phyloP scores from a whole-genome alignment of 73 alveolate species.

The Diophrys sp. region DNA sequence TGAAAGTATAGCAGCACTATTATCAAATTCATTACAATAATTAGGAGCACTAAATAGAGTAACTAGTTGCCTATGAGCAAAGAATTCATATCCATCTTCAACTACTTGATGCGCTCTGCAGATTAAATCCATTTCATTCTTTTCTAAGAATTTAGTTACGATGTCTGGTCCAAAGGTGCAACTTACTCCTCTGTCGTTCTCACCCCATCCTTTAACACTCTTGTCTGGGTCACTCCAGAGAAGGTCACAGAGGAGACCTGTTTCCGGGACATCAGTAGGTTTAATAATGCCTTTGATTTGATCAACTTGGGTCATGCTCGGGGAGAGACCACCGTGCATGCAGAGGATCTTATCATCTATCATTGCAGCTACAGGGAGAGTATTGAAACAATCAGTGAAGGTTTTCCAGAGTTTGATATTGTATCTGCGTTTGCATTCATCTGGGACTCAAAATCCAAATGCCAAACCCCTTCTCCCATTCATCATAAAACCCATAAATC shows the following conservation, averaged over 20 bases:
- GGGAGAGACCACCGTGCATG: conserved; percentile 98
- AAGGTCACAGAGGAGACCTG: conserved; percentile 93
- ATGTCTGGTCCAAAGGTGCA: conserved; percentile 46
- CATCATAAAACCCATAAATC: conserved; percentile 90
- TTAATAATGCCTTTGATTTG: conserved; percentile 67
- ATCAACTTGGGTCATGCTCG: conserved; percentile 87
- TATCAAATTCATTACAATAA: conserved; percentile 96
- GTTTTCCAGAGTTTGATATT: conserved; percentile 98
- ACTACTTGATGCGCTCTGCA: conserved; percentile 35
- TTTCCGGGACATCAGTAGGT: conserved; percentile 91
- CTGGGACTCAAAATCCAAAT: no score
- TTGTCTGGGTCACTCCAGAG: conserved; percentile 97
- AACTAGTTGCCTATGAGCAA: conserved; percentile 78
- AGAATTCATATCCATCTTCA: conserved; percentile 53
- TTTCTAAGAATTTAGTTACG: conserved; percentile 39
- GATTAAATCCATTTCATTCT: conserved; percentile 56
- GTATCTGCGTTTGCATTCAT: no score
- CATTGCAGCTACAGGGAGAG: conserved; percentile 95
- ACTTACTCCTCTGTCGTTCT: neutral
- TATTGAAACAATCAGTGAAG: conserved; percentile 99
- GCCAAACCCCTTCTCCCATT: conserved; percentile 93
- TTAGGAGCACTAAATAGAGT: conserved; percentile 97
- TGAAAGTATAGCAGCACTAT: conserved; percentile 92
- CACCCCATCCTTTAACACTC: conserved; percentile 4
- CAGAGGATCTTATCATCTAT: conserved; percentile 94